Conservation (phyloP, 2,329 filamentous ascomycete genomes). For the Paraconiothyrium brasiliense region DNA sequence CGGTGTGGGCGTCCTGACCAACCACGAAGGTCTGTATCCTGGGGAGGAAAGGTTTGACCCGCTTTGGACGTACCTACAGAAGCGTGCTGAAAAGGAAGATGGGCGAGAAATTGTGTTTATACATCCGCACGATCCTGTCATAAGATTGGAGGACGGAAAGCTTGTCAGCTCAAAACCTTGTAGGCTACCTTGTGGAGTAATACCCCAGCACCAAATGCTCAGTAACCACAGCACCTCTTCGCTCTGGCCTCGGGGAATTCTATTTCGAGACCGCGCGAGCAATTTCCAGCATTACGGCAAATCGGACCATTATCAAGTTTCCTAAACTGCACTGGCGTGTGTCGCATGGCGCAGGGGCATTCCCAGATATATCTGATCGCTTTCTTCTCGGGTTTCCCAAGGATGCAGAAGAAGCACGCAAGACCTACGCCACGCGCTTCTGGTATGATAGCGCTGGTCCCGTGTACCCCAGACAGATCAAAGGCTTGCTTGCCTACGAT, state of each 20-base stretch:
- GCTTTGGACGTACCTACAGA: slow-evolving; percentile 42
- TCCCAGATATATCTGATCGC: slow-evolving; percentile 47
- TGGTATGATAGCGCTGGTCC: slow-evolving; percentile 52
- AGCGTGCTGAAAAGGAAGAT: slow-evolving; percentile 21
- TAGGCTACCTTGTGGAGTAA: slow-evolving; percentile 26
- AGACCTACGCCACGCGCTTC: slow-evolving; percentile 41
- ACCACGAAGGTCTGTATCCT: slow-evolving; percentile 46
- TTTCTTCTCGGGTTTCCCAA: slow-evolving; percentile 45
- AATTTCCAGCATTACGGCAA: slow-evolving; percentile 45
- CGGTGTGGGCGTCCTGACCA: slow-evolving; percentile 46
- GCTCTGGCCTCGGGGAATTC: slow-evolving; percentile 48
- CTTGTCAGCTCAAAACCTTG: slow-evolving; percentile 42
- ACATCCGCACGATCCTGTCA: slow-evolving; percentile 48
- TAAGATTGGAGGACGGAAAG: slow-evolving; percentile 37
- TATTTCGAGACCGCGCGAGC: slow-evolving; percentile 51
- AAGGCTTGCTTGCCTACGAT: slow-evolving; percentile 45
- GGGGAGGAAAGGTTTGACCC: slow-evolving; percentile 37
- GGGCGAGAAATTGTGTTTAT: slow-evolving; percentile 45
- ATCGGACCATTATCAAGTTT: slow-evolving; percentile 37
- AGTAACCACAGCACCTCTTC: slow-evolving; percentile 36
- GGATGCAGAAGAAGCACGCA: slow-evolving; percentile 34
- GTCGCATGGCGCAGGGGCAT: slow-evolving; percentile 49
- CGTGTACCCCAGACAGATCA: slow-evolving; percentile 48
- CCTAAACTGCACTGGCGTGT: slow-evolving; percentile 45
- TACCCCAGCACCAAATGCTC: not conserved